Evolutionary conservation across 768 basidiomycete genomes (phyloP).

Genomic region (Podaxis sp.): DNA sequence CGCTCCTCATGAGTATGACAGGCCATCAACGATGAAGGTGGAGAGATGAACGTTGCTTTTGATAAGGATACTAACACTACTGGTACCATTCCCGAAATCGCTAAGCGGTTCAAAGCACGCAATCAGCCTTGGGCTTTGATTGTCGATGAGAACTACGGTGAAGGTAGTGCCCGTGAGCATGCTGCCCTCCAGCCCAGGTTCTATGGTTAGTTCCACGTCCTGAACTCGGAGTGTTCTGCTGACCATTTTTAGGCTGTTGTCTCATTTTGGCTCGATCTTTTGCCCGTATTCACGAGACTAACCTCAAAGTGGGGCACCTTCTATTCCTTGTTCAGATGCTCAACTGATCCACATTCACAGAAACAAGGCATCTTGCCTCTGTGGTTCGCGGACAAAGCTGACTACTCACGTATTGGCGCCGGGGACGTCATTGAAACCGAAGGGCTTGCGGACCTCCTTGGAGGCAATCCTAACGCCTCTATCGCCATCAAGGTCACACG

Average conservation of each 20-base stretch:
- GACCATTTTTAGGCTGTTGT: slow-evolving; percentile 57
- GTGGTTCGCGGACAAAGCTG: slow-evolving; percentile 86
- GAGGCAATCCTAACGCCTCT: slow-evolving; percentile 39
- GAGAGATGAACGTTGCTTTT: slow-evolving; percentile 88
- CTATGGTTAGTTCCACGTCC: slow-evolving; percentile 54
- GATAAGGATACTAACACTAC: slow-evolving; percentile 61
- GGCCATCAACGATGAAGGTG: slow-evolving; percentile 94
- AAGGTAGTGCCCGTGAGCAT: slow-evolving; percentile 97
- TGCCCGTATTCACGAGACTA: slow-evolving; percentile 98
- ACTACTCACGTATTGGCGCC: slow-evolving; percentile 81
- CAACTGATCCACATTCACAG: slow-evolving; percentile 36
- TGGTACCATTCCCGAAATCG: slow-evolving; percentile 88
- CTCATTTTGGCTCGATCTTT: slow-evolving; percentile 92
- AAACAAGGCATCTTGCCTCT: slow-evolving; percentile 98
- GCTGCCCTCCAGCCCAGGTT: slow-evolving; percentile 96
- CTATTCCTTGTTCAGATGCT: background rate
- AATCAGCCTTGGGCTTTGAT: slow-evolving; percentile 90
- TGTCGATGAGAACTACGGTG: slow-evolving; percentile 97
- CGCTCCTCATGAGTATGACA: slow-evolving; percentile 22
- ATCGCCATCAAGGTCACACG: slow-evolving; percentile 68
- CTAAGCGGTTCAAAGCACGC: slow-evolving; percentile 83
- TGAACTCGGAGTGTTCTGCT: background rate
- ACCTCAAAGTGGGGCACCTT: slow-evolving; percentile 67
- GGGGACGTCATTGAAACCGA: slow-evolving; percentile 82
- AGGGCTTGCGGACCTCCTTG: slow-evolving; percentile 73